Percentiles rank a stretch among this genome's conserved stretches.
Evolutionary conservation across 148 eudicot genomes (phyloP).

Genomic region (Chenopodium album): DNA sequence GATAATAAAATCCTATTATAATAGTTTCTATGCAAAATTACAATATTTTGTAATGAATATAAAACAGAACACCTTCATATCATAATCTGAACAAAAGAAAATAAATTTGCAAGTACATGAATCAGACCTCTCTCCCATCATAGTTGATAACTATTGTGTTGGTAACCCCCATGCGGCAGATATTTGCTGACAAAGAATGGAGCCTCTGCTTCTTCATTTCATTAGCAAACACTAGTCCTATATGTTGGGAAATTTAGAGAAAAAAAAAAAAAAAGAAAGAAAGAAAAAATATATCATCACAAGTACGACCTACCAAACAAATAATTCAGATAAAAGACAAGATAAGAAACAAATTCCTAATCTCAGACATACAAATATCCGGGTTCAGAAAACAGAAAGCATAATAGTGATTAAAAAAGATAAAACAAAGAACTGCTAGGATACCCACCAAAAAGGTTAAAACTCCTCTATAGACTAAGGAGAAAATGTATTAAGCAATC

Average conservation of each 20-base stretch:
- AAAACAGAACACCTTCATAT: no score
- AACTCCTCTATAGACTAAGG: neutral
- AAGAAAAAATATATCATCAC: neutral
- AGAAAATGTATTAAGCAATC: neutral
- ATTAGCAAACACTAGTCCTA: slow-evolving; percentile 83
- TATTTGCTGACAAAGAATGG: slow-evolving; percentile 76
- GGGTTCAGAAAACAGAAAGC: neutral
- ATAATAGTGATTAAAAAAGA: no score
- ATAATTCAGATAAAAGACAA: neutral
- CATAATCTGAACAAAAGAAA: no score
- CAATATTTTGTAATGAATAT: no score
- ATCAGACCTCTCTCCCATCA: slow-evolving; percentile 87
- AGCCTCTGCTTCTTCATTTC: slow-evolving; percentile 89
- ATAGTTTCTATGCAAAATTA: no score
- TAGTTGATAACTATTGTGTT: slow-evolving; percentile 80
- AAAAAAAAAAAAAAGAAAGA: neutral
- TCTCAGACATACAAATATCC: neutral
- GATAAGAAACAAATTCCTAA: neutral
- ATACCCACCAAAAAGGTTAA: no score
- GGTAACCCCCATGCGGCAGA: slow-evolving; percentile 92
- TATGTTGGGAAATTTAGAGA: slow-evolving; percentile 2
- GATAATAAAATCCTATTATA: no score
- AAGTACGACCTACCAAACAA: neutral
- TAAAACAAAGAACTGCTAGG: no score
- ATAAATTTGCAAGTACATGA: neutral